Conservation (phyloP, 805 yeast species). For the Yarrowia hollandica region DNA sequence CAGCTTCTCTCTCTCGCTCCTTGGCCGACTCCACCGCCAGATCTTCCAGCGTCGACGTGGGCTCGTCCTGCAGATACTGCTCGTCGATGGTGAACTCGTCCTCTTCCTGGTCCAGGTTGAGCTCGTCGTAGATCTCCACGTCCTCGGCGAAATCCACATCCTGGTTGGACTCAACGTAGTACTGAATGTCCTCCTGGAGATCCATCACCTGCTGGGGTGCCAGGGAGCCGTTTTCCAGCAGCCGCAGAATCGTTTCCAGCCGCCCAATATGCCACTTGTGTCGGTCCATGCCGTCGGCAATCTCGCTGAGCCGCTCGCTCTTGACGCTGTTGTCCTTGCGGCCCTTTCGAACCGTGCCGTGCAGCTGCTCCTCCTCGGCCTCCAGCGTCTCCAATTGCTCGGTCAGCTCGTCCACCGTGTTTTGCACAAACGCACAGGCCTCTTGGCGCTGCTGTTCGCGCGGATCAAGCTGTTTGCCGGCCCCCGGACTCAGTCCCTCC, state of each 20-base stretch:
- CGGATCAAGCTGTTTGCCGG: constrained; percentile 68
- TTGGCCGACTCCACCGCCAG: constrained; percentile 42
- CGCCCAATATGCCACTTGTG: constrained; percentile 76
- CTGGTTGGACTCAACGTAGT: constrained; percentile 90
- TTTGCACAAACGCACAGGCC: constrained; percentile 65
- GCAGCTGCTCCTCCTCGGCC: constrained; percentile 61
- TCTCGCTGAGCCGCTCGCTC: constrained; percentile 60
- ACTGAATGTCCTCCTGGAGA: constrained; percentile 84
- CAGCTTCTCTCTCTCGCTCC: constrained; percentile 36
- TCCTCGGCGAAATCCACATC: constrained; percentile 93
- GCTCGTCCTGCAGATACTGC: constrained; percentile 34
- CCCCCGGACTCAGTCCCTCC: constrained; percentile 70
- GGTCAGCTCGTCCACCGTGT: constrained; percentile 73
- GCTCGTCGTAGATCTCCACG: constrained; percentile 85
- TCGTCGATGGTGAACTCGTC: constrained; percentile 45
- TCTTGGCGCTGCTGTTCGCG: constrained; percentile 77
- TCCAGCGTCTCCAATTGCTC: constrained; percentile 79
- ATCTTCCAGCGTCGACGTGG: constrained; percentile 41
- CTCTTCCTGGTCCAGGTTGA: constrained; percentile 64
- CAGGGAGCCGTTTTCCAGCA: constrained; percentile 75
- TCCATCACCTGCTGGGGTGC: constrained; percentile 74
- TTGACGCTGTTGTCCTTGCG: constrained; percentile 54
- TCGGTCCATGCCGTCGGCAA: constrained; percentile 64
- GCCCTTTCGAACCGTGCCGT: constrained; percentile 55
- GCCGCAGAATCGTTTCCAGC: constrained; percentile 73